phyloP scores from a whole-genome alignment of 176 grass and related monocot genomes.

The Luzula sylvatica region DNA sequence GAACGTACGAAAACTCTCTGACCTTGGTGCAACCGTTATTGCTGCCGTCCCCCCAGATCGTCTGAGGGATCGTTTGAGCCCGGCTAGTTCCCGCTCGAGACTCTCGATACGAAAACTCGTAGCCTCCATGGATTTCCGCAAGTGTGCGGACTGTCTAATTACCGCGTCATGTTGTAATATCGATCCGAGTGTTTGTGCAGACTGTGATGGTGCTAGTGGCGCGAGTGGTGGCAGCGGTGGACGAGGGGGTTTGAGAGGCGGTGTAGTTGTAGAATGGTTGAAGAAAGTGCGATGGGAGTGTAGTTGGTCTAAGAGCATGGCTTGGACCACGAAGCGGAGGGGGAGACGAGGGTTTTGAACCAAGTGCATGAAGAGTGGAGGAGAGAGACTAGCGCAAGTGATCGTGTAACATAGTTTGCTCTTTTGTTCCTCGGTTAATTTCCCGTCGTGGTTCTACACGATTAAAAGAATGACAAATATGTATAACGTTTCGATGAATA shows the following conservation, averaged over 20 bases:
- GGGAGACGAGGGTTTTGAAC: constrained; percentile 94
- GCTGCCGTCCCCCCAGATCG: constrained; percentile 37
- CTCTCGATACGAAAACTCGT: constrained; percentile 62
- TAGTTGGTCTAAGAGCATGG: constrained; percentile 95
- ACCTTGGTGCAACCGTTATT: background rate
- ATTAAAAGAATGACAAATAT: background rate
- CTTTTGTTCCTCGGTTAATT: constrained; percentile 80
- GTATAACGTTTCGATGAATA: too few relatives aligned
- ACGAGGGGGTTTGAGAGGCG: background rate
- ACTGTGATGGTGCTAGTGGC: constrained; percentile 12
- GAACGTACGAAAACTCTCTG: constrained; percentile 16
- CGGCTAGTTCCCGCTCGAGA: constrained; percentile 67
- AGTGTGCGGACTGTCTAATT: constrained; percentile 56
- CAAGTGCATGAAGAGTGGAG: constrained; percentile 65
- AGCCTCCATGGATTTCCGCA: constrained; percentile 70
- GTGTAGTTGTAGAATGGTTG: constrained; percentile 16
- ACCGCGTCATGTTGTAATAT: constrained; percentile 76
- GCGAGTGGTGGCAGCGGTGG: background rate
- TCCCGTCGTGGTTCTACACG: constrained; percentile 60
- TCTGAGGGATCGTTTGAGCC: constrained; percentile 51
- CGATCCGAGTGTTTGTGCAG: constrained; percentile 48
- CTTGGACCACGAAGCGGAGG: constrained; percentile 95
- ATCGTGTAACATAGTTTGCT: constrained; percentile 61
- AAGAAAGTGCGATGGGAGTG: constrained; percentile 71
- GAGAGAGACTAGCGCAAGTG: constrained; percentile 82